Evolutionary conservation across 2,329 filamentous ascomycete genomes (phyloP), one percentile per base, ranked within the genome.

Genomic region (Xylariaceae sp.): DNA sequence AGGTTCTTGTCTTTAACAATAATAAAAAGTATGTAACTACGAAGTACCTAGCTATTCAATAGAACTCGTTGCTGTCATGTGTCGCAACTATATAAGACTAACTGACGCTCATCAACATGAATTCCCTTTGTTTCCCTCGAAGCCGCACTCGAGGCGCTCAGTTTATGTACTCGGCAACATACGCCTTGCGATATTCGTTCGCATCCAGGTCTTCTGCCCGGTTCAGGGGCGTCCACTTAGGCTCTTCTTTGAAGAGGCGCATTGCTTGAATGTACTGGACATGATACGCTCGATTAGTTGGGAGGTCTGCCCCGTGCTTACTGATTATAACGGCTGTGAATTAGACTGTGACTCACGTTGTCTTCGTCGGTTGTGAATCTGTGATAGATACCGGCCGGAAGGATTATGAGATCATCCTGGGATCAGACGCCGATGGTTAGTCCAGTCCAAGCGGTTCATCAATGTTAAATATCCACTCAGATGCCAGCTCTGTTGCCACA

Each of bases 241-340:
- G 94, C 73, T 97, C 92, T 61, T 97, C 94, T 76, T 97, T 92
- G 81, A 97, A 99, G 48, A 99, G 78, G 53, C 94, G 83, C 89
- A 97, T 92, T 13, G 94, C 94, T 68, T 95, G 89, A 62, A 96
- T 89, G 68, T 92, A 96, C 92, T 96, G 22, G 26, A 8, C 19
- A 29, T 1, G 19, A 47, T 15, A 32, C 22, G 43, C 9, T 21
- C 8, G 36, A 21, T 50, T 34, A 53, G 19, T n/a, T 21, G 8
- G 49, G 32, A 19, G 19, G 21, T 39, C 32, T 12, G 29, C 5
- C 16, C 44, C 1, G 19, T 29, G 7, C 30, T 29, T 18, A 10
- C 39, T 22, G 29, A 26, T 13, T 32, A 32, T 8, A 42, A 32
- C 12, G 12, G 18, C 18, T n/a, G 32, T 2, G 15, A 16, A 15